These are phyloP conservation scores for Solanum tacnaense DNA, from an alignment of 257 asterid species.

Conservation along the genomic window DNA sequence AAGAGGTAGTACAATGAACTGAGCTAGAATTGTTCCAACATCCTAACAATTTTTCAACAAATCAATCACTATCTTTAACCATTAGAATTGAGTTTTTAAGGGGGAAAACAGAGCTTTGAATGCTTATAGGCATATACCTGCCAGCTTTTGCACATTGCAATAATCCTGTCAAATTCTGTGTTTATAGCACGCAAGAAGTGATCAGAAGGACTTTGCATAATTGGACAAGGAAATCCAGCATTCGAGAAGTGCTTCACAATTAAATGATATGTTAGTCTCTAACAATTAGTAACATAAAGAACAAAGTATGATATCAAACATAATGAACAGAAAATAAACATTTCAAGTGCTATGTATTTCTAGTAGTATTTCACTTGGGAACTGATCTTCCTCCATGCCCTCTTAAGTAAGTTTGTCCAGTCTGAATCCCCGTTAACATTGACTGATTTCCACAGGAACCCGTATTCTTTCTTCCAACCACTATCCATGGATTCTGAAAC, in stretches of 20 bases:
- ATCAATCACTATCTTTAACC: neutral
- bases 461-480: neutral
- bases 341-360: neutral
- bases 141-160: slow-evolving; percentile 99
- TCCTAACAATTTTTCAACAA: neutral
- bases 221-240: slow-evolving; percentile 99
- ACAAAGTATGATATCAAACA: neutral
- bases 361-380: neutral
- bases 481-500: neutral
- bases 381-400: neutral
- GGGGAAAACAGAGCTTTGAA: neutral
- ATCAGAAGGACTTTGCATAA: slow-evolving; percentile 99
- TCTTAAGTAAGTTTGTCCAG: neutral
- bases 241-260: slow-evolving; percentile 84
- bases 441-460: neutral
- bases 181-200: slow-evolving; percentile 97
- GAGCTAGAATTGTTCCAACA: neutral
- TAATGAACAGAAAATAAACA: neutral
- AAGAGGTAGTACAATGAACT: neutral
- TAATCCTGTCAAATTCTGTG: slow-evolving; percentile 93
- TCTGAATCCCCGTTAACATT: neutral
- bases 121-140: slow-evolving; percentile 47
- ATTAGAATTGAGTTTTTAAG: neutral
- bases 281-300: neutral
- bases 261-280: neutral